These are phyloP conservation scores for Apiospora aurea DNA, from an alignment of 2,329 filamentous ascomycete species.

Conservation along the genomic window DNA sequence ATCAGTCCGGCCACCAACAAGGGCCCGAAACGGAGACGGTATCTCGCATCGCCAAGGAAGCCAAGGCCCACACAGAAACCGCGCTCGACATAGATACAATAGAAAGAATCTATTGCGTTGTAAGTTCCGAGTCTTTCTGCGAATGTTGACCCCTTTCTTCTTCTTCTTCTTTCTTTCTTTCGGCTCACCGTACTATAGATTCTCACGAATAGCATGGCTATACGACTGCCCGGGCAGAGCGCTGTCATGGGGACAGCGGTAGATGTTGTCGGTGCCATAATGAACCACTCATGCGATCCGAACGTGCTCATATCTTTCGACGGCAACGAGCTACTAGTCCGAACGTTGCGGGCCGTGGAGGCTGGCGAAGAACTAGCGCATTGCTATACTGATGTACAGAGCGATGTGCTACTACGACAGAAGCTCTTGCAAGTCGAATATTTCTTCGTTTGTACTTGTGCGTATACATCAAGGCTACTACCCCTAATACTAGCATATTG, in stretches of 20 bases:
- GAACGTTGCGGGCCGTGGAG: slow-evolving; percentile 40
- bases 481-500: background rate
- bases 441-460: slow-evolving; percentile 41
- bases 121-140: background rate
- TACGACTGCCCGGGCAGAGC: slow-evolving; percentile 34
- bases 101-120: slow-evolving; percentile 23
- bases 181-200: slow-evolving; percentile 33
- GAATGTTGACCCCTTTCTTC: background rate
- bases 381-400: slow-evolving; percentile 39
- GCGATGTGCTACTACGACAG: slow-evolving; percentile 35
- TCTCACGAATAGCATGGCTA: slow-evolving; percentile 36
- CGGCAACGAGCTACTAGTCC: slow-evolving; percentile 40
- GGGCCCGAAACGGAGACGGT: slow-evolving; percentile 26
- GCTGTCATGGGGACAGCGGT: slow-evolving; percentile 38
- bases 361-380: slow-evolving; percentile 46
- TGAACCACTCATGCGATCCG: slow-evolving; percentile 48
- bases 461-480: background rate
- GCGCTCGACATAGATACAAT: slow-evolving; percentile 20
- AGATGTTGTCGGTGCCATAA: slow-evolving; percentile 40
- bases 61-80: slow-evolving; percentile 10
- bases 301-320: slow-evolving; percentile 45
- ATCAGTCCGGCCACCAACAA: slow-evolving; percentile 34
- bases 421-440: slow-evolving; percentile 34
- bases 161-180: slow-evolving; percentile 12
- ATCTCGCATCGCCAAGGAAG: slow-evolving; percentile 24